phyloP scores from a whole-genome alignment of 768 basidiomycete genomes.

The Ramaria rubella region DNA sequence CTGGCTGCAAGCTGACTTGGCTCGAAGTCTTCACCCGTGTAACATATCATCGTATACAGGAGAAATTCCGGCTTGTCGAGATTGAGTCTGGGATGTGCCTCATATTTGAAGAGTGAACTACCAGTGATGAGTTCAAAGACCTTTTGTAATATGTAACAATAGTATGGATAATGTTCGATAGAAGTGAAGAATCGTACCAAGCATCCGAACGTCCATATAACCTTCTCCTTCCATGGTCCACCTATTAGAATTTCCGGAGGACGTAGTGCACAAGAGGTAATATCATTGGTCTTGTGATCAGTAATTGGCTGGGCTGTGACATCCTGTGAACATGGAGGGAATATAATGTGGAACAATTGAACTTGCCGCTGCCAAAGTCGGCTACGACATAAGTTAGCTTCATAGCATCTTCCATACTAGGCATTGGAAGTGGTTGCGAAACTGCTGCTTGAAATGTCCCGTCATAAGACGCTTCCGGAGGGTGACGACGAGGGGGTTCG shows the following conservation, averaged over 20 bases:
- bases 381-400: not conserved
- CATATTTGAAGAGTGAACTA: not conserved
- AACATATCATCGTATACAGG: not conserved
- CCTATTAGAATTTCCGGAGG: conserved; percentile 11
- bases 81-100: not conserved
- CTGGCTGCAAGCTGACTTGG: not conserved
- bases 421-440: conserved; percentile 2
- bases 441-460: not conserved
- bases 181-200: not conserved
- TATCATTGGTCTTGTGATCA: not conserved
- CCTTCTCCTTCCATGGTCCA: not conserved
- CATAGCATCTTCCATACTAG: conserved; percentile 4
- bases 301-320: not conserved
- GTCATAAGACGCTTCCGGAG: not conserved
- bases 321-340: not conserved
- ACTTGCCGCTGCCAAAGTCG: conserved; percentile 11
- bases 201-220: not conserved
- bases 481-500: conserved; percentile 6
- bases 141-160: too few species aligned
- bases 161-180: not conserved
- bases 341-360: not conserved
- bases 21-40: not conserved
- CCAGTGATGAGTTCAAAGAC: not conserved
- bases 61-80: not conserved
- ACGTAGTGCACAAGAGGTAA: conserved; percentile 5